Conservation (phyloP, 2,329 filamentous ascomycete species). For the Penicillium glabrum region DNA sequence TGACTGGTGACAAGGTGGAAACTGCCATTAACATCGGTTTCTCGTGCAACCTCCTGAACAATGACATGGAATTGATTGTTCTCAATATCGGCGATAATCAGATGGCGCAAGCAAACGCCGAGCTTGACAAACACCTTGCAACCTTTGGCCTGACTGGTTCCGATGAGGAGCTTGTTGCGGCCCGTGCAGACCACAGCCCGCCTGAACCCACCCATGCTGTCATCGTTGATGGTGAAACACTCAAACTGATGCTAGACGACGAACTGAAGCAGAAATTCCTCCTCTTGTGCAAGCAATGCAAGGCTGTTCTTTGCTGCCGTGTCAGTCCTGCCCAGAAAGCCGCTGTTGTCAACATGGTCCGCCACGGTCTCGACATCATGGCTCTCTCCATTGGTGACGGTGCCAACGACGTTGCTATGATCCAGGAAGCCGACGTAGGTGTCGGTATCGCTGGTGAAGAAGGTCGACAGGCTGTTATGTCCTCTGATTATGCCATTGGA, state of each 20-base stretch:
- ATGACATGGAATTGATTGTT: slow-evolving; percentile 95
- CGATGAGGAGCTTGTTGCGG: slow-evolving; percentile 77
- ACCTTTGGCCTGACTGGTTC: slow-evolving; percentile 78
- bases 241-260: slow-evolving; percentile 83
- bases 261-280: slow-evolving; percentile 87
- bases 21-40: slow-evolving; percentile 99
- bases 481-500: slow-evolving; percentile 90
- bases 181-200: slow-evolving; percentile 79
- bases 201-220: slow-evolving; percentile 87
- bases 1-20: slow-evolving; percentile 98
- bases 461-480: slow-evolving; percentile 92
- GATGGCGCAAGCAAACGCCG: slow-evolving; percentile 61
- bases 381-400: slow-evolving; percentile 91
- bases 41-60: slow-evolving; percentile 95
- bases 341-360: slow-evolving; percentile 94
- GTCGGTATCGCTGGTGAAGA: slow-evolving; percentile 93
- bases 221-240: slow-evolving; percentile 90
- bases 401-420: slow-evolving; percentile 97
- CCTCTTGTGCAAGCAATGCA: slow-evolving; percentile 94
- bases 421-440: slow-evolving; percentile 94
- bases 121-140: slow-evolving; percentile 72
- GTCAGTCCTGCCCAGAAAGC: slow-evolving; percentile 97
- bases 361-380: slow-evolving; percentile 92
- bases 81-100: slow-evolving; percentile 81
- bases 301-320: slow-evolving; percentile 93